Evolutionary conservation across 306 rosid genomes (phyloP).

Genomic region (Prunus campanulata): DNA sequence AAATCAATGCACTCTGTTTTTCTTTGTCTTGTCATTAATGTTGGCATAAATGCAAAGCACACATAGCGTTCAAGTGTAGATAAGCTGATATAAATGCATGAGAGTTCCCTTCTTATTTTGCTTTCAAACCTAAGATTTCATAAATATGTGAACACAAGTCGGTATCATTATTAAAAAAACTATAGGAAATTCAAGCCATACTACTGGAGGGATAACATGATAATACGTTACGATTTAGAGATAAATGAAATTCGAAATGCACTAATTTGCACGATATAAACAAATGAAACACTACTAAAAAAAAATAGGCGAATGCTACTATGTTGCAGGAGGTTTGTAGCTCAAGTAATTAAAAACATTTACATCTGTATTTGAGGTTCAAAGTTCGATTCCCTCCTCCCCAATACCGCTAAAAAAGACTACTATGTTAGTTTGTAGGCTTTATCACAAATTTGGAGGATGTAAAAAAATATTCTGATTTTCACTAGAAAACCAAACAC

Average conservation of each 20-base stretch:
- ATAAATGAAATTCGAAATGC: neutral
- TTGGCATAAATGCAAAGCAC: slow-evolving; percentile 38
- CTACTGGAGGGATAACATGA: no score
- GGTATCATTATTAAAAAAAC: neutral
- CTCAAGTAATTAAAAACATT: no score
- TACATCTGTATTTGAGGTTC: no score
- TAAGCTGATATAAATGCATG: slow-evolving; percentile 38
- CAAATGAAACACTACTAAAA: no score
- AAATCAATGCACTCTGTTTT: slow-evolving; percentile 28
- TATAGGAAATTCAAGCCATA: neutral
- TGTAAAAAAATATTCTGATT: neutral
- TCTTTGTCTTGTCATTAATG: slow-evolving; percentile 32
- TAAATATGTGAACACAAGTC: neutral
- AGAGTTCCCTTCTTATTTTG: neutral
- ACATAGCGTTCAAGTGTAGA: slow-evolving; percentile 11
- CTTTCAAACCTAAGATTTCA: slow-evolving; percentile 10
- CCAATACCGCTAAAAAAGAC: no score
- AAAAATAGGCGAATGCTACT: no score
- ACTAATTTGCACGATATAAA: no score
- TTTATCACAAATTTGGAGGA: no score
- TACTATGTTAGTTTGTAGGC: neutral
- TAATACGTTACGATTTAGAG: no score
- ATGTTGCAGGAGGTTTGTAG: no score
- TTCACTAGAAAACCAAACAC: neutral
- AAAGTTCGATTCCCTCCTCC: no score